Percentiles rank a stretch among this genome's conserved stretches.
Evolutionary conservation across 768 basidiomycete genomes (phyloP).

Genomic region (Boletus sp.): DNA sequence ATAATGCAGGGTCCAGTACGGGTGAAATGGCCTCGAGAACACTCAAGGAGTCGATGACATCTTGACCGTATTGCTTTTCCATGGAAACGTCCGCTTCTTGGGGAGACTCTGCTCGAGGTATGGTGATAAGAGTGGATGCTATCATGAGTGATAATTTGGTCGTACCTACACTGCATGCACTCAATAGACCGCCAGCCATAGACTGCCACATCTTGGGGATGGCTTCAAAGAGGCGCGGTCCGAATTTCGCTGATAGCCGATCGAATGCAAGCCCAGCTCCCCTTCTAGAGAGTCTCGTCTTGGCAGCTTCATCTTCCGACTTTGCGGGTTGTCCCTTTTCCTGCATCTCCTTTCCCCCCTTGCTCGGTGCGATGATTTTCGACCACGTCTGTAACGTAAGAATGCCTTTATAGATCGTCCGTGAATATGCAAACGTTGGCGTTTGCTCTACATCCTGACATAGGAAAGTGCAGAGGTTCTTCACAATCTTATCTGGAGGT

Average conservation of each 20-base stretch:
- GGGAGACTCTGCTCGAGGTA: conserved; percentile 44
- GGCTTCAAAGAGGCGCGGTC: conserved; percentile 61
- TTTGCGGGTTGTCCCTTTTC: conserved; percentile 45
- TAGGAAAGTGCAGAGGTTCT: conserved; percentile 94
- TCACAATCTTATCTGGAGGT: conserved; percentile 94
- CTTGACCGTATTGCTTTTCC: conserved; percentile 76
- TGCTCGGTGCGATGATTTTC: conserved; percentile 36
- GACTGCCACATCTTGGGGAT: conserved; percentile 97
- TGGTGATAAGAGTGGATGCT: neutral
- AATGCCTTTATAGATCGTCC: conserved; percentile 66
- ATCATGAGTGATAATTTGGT: neutral
- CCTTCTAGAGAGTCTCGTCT: conserved; percentile 71
- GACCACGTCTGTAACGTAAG: conserved; percentile 62
- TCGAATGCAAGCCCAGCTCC: conserved; percentile 85
- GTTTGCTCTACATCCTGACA: conserved; percentile 90
- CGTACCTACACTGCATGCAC: conserved; percentile 66
- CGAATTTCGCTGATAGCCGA: conserved; percentile 76
- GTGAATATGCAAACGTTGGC: conserved; percentile 77
- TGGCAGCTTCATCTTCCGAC: conserved; percentile 52
- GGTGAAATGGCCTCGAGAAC: conserved; percentile 82
- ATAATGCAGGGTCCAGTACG: conserved; percentile 67
- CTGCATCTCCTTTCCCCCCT: conserved; percentile 37
- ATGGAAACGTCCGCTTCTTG: conserved; percentile 62
- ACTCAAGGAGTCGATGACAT: conserved; percentile 89
- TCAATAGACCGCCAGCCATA: conserved; percentile 76